These are phyloP conservation scores for Elongisporangium undulatum DNA, from an alignment of 352 stramenopile genomes.

Conservation along the genomic window DNA sequence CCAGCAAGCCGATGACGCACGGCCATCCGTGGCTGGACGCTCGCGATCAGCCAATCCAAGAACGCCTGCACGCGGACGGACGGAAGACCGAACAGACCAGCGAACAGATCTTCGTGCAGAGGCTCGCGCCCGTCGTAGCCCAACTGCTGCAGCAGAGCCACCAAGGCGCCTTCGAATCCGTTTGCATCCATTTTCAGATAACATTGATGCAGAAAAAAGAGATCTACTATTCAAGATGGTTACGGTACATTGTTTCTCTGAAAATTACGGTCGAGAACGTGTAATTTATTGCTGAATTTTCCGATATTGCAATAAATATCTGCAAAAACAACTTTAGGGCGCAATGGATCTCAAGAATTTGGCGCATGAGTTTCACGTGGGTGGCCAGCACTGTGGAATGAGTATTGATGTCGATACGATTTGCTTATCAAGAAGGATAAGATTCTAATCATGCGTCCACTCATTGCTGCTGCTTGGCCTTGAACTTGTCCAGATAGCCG, in stretches of 20 bases:
- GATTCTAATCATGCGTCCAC: too few relatives aligned
- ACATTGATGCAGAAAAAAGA: too few relatives aligned
- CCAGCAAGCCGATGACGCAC: slow-evolving; percentile 17
- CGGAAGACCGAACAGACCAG: slow-evolving; percentile 31
- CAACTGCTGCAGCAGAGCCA: slow-evolving; percentile 26
- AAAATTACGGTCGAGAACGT: too few relatives aligned
- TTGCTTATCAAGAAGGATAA: too few relatives aligned
- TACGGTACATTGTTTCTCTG: not conserved
- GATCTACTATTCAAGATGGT: not conserved
- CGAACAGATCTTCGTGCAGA: slow-evolving; percentile 24
- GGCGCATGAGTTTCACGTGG: too few relatives aligned
- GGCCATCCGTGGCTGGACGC: slow-evolving; percentile 21
- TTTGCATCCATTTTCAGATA: not conserved
- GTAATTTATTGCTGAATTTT: too few relatives aligned
- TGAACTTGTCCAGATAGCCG: slow-evolving; percentile 12
- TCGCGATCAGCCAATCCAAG: slow-evolving; percentile 35
- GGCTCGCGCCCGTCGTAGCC: slow-evolving; percentile 24
- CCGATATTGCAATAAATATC: too few relatives aligned
- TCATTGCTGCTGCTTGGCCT: too few relatives aligned
- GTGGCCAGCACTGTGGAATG: too few relatives aligned
- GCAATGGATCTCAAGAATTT: too few relatives aligned
- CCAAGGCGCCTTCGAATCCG: slow-evolving; percentile 24
- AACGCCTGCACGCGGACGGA: slow-evolving; percentile 40
- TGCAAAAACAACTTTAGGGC: too few relatives aligned
- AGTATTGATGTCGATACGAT: too few relatives aligned